These are phyloP conservation scores for Claviceps humidiphila DNA, from an alignment of 2,329 filamentous ascomycete genomes.

Conservation along the genomic window DNA sequence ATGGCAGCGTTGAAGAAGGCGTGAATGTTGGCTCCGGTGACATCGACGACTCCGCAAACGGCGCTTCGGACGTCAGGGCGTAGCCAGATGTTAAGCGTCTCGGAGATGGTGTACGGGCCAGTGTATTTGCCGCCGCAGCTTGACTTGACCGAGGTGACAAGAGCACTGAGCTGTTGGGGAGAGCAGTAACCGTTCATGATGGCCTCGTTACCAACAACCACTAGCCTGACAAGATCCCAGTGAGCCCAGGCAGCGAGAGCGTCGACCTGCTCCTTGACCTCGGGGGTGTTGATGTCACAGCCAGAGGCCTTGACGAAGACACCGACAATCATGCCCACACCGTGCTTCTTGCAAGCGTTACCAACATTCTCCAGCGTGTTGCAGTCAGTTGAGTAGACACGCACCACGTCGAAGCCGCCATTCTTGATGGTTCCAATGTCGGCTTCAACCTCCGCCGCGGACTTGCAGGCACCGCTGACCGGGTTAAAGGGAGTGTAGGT, in stretches of 20 bases:
- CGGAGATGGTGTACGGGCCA: constrained; percentile 69
- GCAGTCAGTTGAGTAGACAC: constrained; percentile 91
- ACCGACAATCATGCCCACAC: constrained; percentile 72
- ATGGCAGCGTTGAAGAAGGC: constrained; percentile 78
- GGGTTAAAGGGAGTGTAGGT: constrained; percentile 66
- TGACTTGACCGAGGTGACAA: constrained; percentile 55
- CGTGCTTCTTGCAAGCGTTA: constrained; percentile 48
- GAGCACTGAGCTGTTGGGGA: constrained; percentile 49
- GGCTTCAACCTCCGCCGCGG: constrained; percentile 35
- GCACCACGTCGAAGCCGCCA: constrained; percentile 57
- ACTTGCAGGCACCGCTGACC: constrained; percentile 50
- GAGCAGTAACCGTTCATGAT: constrained; percentile 61
- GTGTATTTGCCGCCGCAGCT: constrained; percentile 57
- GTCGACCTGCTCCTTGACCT: constrained; percentile 59
- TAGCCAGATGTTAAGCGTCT: constrained; percentile 70
- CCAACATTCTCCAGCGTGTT: constrained; percentile 65
- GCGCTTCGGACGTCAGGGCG: constrained; percentile 38
- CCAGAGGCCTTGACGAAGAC: constrained; percentile 64
- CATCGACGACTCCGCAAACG: constrained; percentile 63
- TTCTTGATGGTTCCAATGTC: constrained; percentile 50
- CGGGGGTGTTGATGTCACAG: constrained; percentile 43
- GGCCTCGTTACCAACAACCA: constrained; percentile 86
- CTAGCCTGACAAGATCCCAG: constrained; percentile 64
- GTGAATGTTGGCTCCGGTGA: constrained; percentile 79
- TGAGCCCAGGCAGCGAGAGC: constrained; percentile 59